These are phyloP conservation scores for Chytriomyces confervae DNA, from an alignment of 192 early-diverging fungal species.

Conservation along the genomic window DNA sequence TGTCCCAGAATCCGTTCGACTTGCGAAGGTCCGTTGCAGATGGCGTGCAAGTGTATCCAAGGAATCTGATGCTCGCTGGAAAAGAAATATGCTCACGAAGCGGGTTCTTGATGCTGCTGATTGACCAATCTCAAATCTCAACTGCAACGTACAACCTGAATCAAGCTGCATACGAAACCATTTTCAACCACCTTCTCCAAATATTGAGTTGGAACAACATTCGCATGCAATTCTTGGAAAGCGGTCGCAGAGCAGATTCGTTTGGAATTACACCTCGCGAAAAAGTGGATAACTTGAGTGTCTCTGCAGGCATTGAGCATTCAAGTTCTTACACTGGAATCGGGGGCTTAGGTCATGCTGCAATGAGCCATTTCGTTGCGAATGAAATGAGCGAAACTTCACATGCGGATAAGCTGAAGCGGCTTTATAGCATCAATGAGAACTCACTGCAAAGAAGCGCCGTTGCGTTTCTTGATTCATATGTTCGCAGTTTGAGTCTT, in stretches of 20 bases:
- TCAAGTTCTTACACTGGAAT: constrained; percentile 40
- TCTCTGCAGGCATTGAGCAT: constrained; percentile 11
- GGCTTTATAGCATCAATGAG: constrained; percentile 32
- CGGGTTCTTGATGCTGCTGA: constrained; percentile 48
- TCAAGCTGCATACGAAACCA: constrained; percentile 31
- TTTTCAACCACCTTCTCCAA: constrained; percentile 48
- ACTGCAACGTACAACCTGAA: constrained; percentile 53
- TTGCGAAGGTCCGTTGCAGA: constrained; percentile 34
- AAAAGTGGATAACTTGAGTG: too few relatives aligned
- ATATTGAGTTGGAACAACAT: constrained; percentile 60
- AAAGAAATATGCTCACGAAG: constrained; percentile 39
- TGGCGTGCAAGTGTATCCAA: constrained; percentile 41
- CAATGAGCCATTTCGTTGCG: constrained; percentile 24
- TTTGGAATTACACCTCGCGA: not conserved
- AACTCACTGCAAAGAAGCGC: constrained; percentile 51
- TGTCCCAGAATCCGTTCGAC: not conserved
- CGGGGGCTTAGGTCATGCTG: constrained; percentile 22
- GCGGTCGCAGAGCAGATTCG: not conserved
- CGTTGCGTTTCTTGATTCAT: constrained; percentile 55
- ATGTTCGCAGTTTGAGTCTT: constrained; percentile 40
- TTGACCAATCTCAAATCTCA: constrained; percentile 39
- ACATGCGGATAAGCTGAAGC: constrained; percentile 8
- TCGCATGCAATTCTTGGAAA: constrained; percentile 49
- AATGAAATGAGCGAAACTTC: not conserved
- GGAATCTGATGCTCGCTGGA: constrained; percentile 34